phyloP scores from a whole-genome alignment of 768 basidiomycete species.

The Hydnomerulius pinastri region DNA sequence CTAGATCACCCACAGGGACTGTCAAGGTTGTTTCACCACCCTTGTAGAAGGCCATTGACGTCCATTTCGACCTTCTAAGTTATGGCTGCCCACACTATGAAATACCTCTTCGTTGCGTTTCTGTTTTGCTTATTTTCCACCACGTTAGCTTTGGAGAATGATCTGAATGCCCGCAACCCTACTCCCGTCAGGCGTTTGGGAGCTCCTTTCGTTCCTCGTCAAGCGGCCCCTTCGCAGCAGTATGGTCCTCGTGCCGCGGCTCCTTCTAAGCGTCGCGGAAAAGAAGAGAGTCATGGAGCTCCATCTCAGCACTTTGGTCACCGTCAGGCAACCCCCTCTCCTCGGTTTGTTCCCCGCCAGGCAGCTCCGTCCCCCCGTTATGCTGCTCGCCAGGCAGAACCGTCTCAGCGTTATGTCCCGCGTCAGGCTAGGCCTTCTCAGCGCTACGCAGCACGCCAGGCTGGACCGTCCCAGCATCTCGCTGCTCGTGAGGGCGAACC shows the following conservation, averaged over 20 bases:
- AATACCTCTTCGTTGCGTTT: conserved; percentile 1
- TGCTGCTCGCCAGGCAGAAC: too few species aligned
- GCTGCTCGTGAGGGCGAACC: neutral
- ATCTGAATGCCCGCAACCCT: neutral
- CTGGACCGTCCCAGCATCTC: neutral
- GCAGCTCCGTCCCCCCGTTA: neutral
- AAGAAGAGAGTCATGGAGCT: neutral
- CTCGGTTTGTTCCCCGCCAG: neutral
- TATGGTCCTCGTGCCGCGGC: too few species aligned
- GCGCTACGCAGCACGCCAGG: too few species aligned
- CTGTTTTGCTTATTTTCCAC: neutral
- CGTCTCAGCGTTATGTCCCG: too few species aligned
- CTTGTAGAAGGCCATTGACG: neutral
- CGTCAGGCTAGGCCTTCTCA: too few species aligned
- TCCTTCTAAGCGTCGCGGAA: too few species aligned
- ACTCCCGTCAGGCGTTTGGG: conserved; percentile 6
- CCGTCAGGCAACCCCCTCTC: conserved; percentile 7
- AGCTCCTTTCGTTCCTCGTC: neutral
- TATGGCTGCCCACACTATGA: neutral
- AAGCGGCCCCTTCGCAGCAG: neutral
- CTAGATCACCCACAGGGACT: neutral
- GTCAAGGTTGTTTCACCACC: neutral
- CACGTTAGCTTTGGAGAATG: neutral
- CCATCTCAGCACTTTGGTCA: neutral
- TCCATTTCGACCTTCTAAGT: neutral